Conservation (phyloP, 495 filamentous ascomycete species). For the Baudoinia panamericana region DNA sequence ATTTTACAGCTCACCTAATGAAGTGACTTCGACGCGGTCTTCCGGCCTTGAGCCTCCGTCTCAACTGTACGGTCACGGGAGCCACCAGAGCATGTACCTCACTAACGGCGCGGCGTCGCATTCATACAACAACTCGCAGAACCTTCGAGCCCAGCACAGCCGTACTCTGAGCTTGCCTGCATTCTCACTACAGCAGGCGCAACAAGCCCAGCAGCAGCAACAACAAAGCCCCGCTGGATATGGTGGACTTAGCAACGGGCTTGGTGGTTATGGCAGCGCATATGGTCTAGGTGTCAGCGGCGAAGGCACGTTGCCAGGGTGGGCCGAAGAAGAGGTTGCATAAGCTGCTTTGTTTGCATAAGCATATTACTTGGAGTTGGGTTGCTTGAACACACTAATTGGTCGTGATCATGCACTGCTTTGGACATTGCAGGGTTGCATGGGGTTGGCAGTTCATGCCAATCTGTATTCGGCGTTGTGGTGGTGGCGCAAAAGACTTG, state of each 20-base stretch:
- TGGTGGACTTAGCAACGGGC: slow-evolving; percentile 5
- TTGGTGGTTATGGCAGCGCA: slow-evolving; percentile 24
- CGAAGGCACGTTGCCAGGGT: slow-evolving; percentile 51
- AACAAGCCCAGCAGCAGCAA: slow-evolving; percentile 14
- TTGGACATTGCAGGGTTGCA: too few species aligned
- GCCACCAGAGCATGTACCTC: slow-evolving; percentile 46
- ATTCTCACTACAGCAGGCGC: slow-evolving; percentile 15
- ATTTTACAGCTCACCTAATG: slow-evolving; percentile 32
- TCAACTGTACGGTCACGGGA: slow-evolving; percentile 34
- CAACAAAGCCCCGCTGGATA: neutral
- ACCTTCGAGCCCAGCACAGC: slow-evolving; percentile 6
- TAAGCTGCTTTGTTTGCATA: neutral
- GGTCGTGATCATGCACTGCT: too few species aligned
- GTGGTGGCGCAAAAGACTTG: too few species aligned
- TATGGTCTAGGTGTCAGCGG: slow-evolving; percentile 52
- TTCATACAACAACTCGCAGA: slow-evolving; percentile 1
- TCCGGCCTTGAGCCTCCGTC: slow-evolving; percentile 20
- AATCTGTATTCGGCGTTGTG: too few species aligned
- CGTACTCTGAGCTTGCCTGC: slow-evolving; percentile 14
- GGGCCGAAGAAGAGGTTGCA: slow-evolving; percentile 27
- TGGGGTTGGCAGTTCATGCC: too few species aligned
- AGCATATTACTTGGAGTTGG: neutral
- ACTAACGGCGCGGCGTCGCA: slow-evolving; percentile 29
- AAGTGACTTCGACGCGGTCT: slow-evolving; percentile 13
- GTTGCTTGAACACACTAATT: slow-evolving; percentile 4